phyloP scores from a whole-genome alignment of 202 grass and related monocot genomes.

The Tripidium arundinaceum region DNA sequence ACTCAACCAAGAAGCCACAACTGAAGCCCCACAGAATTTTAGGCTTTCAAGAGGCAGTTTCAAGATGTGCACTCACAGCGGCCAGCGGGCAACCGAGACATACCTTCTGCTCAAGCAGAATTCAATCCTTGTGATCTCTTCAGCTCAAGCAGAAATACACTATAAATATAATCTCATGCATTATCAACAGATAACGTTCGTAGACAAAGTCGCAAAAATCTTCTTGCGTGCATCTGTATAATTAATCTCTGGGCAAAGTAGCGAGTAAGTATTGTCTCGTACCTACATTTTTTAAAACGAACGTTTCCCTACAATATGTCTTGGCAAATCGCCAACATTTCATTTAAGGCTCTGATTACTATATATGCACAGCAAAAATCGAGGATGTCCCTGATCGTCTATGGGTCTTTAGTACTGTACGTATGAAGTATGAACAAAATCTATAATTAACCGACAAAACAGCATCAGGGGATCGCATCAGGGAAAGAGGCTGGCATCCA shows the following conservation, averaged over 20 bases:
- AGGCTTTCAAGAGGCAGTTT: not conserved
- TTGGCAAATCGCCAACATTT: not conserved
- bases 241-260: not conserved
- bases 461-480: conserved; percentile 19
- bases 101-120: not conserved
- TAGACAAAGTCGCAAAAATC: not conserved
- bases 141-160: not conserved
- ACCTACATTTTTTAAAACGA: not conserved
- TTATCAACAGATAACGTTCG: not conserved
- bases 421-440: conserved; percentile 37
- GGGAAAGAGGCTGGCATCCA: conserved; percentile 9
- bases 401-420: conserved; percentile 15
- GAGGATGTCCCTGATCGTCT: not conserved
- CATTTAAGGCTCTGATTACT: not conserved
- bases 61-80: not conserved
- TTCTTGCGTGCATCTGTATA: not conserved
- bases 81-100: not conserved
- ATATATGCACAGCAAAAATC: conserved; percentile 31
- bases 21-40: not conserved
- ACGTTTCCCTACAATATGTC: not conserved
- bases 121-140: not conserved
- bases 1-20: too few species aligned
- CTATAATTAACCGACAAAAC: conserved; percentile 21
- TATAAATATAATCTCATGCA: not conserved
- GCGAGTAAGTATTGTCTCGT: not conserved